These are phyloP conservation scores for Ceratocystis smalleyi DNA, from an alignment of 2,329 filamentous ascomycete species.

Conservation along the genomic window DNA sequence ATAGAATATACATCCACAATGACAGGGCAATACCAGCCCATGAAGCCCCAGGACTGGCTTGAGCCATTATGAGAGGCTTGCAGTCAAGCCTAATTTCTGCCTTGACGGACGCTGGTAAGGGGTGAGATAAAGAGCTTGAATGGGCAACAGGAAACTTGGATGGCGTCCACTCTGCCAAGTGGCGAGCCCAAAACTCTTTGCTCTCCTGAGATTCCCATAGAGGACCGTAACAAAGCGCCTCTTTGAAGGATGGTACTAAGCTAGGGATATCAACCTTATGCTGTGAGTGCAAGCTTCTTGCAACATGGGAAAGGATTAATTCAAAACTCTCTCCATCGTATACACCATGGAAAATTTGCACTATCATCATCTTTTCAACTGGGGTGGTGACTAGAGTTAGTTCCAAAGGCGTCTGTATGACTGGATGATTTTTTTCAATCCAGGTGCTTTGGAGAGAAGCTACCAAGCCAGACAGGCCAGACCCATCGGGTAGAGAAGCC, in stretches of 20 bases:
- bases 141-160: conserved; percentile 14
- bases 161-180: conserved; percentile 29
- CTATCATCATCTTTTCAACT: conserved; percentile 29
- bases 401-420: conserved; percentile 38
- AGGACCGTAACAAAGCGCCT: conserved; percentile 55
- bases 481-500: background rate
- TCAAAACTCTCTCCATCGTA: conserved; percentile 74
- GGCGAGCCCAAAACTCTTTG: conserved; percentile 50
- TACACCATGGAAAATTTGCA: conserved; percentile 70
- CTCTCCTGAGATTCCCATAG: conserved; percentile 32
- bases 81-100: conserved; percentile 25
- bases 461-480: background rate
- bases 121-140: background rate
- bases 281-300: background rate
- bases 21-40: conserved; percentile 67
- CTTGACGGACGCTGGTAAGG: background rate
- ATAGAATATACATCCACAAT: conserved; percentile 52
- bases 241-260: conserved; percentile 35
- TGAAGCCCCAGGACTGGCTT: conserved; percentile 51
- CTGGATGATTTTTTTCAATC: conserved; percentile 35
- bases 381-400: conserved; percentile 27
- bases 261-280: background rate
- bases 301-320: conserved; percentile 39
- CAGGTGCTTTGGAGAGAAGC: conserved; percentile 30
- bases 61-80: conserved; percentile 34